Evolutionary conservation across 352 stramenopile genomes (phyloP).

Genomic region (Aphanomyces stellatus): DNA sequence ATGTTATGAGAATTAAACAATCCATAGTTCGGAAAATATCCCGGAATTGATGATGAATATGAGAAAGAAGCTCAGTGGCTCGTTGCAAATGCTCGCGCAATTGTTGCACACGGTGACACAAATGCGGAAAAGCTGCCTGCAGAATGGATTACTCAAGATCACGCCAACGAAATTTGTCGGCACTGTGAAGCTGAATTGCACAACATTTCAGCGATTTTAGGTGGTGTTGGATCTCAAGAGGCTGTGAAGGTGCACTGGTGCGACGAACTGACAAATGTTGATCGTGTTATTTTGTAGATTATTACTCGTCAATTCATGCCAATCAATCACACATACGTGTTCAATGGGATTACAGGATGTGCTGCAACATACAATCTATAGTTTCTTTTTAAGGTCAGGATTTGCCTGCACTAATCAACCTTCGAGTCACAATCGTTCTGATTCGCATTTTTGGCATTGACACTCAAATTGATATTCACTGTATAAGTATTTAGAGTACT

Average conservation of each 20-base stretch:
- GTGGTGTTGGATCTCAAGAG: conserved; percentile 96
- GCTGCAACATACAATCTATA: conserved; percentile 70
- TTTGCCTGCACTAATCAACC: too few relatives aligned
- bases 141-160: conserved; percentile 48
- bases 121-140: conserved; percentile 23
- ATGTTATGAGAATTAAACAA: conserved; percentile 25
- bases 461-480: conserved; percentile 80
- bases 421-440: background rate
- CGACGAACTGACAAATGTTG: background rate
- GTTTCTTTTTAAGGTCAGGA: too few relatives aligned
- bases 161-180: conserved; percentile 88
- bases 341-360: conserved; percentile 92
- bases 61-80: conserved; percentile 59
- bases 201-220: conserved; percentile 90
- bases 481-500: conserved; percentile 13
- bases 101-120: conserved; percentile 20
- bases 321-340: conserved; percentile 96
- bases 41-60: conserved; percentile 58
- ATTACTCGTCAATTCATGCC: conserved; percentile 97
- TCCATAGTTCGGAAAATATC: conserved; percentile 55
- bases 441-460: conserved; percentile 44
- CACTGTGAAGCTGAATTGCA: conserved; percentile 91
- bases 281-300: conserved; percentile 31
- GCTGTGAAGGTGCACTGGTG: conserved; percentile 84
- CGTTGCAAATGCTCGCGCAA: conserved; percentile 34